Evolutionary conservation across 768 basidiomycete species (phyloP), one percentile per base, ranked within the genome.

Genomic region (Tulasnella sp.): DNA sequence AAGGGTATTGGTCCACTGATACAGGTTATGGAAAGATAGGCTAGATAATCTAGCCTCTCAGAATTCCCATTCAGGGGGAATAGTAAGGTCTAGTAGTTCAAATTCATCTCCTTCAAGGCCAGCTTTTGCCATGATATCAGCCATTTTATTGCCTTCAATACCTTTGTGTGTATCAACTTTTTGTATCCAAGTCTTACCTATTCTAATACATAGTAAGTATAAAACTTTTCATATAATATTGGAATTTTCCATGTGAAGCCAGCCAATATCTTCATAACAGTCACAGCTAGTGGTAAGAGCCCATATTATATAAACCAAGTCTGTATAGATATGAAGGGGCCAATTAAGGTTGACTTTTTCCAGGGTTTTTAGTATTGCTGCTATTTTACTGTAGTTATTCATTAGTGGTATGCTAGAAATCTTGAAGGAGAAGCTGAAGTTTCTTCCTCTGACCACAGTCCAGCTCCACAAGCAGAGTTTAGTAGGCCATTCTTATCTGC

Each of bases 401-500:
- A 39, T 54, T 11, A 19, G 52, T 17, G 52, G 52, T 3, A 40
- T 35, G 5, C 52, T 39, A 2, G 37, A 25, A 12, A 54, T 32
- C 19, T 25, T 54, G 19, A 54, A 17, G 5, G 36, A 54, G 5
- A 9, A 12, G 14, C 2, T 1, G 17, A 23, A 42, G 27, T 12
- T 1, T 21, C 36, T 19, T 54, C 41, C 4, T 3, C 19, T 14
- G 40, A 54, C 36, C 36, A 54, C 7, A 40, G 14, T 1, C 52
- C 52, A 23, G 52, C 52, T 23, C 52, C 40, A 25, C 52, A 54
- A 5, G 8, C 42, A 5, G 52, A 54, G 19, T 54, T 32, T 5
- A 17, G 25, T 54, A 8, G 27, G 5, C 52, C 52, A 23, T 54
- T 54, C 19, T 54, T 54, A 21, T 54, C 52, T 23, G 52, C 52